A percentile compares a stretch with the other conserved stretches of the same genome.
These are phyloP conservation scores for Syzygium malaccense DNA, from an alignment of 441 rosid genomes.

Conservation along the genomic window DNA sequence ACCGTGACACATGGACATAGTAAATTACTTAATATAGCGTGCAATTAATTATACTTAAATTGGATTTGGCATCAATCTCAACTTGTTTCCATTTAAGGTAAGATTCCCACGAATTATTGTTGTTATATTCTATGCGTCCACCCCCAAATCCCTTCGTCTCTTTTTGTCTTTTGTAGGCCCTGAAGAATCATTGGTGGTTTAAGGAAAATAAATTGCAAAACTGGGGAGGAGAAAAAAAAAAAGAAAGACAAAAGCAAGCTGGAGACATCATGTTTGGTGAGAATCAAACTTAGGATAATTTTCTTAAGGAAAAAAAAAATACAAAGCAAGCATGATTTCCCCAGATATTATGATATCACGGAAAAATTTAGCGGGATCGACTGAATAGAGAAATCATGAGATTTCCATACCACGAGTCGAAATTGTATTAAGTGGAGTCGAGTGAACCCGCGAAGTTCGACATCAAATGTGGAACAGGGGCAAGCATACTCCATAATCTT, in stretches of 20 bases:
- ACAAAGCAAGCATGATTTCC: no score
- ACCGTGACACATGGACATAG: neutral
- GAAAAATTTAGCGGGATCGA: neutral
- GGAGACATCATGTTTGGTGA: neutral
- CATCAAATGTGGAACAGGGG: neutral
- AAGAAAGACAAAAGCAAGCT: neutral
- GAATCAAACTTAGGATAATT: neutral
- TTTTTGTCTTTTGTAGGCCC: neutral
- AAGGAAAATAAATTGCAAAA: neutral
- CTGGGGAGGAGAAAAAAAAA: neutral
- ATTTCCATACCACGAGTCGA: neutral
- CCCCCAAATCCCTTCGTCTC: neutral
- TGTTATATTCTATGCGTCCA: neutral
- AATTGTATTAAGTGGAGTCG: no score
- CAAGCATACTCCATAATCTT: neutral
- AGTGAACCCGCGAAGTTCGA: neutral
- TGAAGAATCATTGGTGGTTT: neutral
- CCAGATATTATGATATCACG: neutral
- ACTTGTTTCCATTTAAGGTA: neutral
- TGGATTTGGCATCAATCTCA: neutral
- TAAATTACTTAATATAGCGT: neutral
- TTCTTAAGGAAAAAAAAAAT: neutral
- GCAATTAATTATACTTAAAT: neutral
- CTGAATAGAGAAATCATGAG: neutral
- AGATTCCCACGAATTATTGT: neutral